phyloP scores from a whole-genome alignment of 2,329 filamentous ascomycete species.

The Cordyceps tenuipes region DNA sequence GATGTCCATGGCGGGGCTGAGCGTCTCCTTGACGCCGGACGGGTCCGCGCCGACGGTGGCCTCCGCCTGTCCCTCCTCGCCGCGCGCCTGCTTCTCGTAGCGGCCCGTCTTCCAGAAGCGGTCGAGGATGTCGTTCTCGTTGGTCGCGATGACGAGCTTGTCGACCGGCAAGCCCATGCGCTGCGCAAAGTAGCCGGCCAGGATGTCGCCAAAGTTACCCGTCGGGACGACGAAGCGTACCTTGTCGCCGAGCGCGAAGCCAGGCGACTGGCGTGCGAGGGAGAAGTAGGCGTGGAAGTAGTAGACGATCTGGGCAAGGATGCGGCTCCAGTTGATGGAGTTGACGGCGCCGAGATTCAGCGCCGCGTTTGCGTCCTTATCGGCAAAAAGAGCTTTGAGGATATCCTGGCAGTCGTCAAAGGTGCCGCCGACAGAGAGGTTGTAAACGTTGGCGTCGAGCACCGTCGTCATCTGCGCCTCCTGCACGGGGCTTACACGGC shows the following conservation, averaged over 20 bases:
- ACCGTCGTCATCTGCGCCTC: slow-evolving; percentile 97
- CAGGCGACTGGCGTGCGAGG: slow-evolving; percentile 52
- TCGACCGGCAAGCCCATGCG: slow-evolving; percentile 82
- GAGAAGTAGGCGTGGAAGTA: slow-evolving; percentile 94
- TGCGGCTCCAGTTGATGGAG: slow-evolving; percentile 93
- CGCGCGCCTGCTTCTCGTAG: slow-evolving; percentile 71
- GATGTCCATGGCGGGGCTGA: slow-evolving; percentile 96
- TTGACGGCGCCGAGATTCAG: slow-evolving; percentile 89
- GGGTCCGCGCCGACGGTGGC: slow-evolving; percentile 53
- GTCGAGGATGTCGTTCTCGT: slow-evolving; percentile 95
- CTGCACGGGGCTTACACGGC: slow-evolving; percentile 83
- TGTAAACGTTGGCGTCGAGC: slow-evolving; percentile 84
- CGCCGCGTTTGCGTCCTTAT: slow-evolving; percentile 71
- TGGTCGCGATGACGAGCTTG: slow-evolving; percentile 87
- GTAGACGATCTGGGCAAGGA: slow-evolving; percentile 93
- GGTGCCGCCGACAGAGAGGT: slow-evolving; percentile 78
- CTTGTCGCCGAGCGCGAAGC: slow-evolving; percentile 56
- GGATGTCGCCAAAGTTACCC: slow-evolving; percentile 93
- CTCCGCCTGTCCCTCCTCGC: slow-evolving; percentile 51
- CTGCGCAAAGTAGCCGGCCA: slow-evolving; percentile 87
- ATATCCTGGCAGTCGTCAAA: slow-evolving; percentile 98
- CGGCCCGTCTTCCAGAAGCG: slow-evolving; percentile 86
- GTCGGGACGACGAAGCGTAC: slow-evolving; percentile 86
- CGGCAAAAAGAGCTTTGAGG: slow-evolving; percentile 85
- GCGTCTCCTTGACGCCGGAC: slow-evolving; percentile 78